A percentile compares a stretch with the other conserved stretches of the same genome.
Evolutionary conservation across 345 rosid genomes (phyloP).

Genomic region (Citrus sp.): DNA sequence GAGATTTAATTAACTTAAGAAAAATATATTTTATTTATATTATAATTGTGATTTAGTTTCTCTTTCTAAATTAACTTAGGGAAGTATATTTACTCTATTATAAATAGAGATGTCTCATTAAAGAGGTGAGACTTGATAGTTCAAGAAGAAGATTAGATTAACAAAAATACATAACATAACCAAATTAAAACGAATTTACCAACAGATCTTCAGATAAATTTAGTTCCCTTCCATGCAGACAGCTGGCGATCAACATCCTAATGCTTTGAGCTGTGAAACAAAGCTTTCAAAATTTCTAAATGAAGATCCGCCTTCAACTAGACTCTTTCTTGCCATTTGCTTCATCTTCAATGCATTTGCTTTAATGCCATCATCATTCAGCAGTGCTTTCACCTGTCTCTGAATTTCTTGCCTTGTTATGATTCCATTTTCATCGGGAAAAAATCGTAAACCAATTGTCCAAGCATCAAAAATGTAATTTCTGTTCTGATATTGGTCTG

Average conservation of each 20-base stretch:
- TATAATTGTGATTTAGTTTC: no score
- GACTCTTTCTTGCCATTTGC: conserved; percentile 24
- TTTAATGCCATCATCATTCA: conserved; percentile 10
- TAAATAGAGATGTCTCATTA: no score
- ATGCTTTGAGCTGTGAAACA: conserved; percentile 1
- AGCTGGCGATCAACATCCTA: neutral
- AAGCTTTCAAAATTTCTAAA: conserved; percentile 23
- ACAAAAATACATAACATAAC: no score
- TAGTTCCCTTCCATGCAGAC: neutral
- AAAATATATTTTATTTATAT: no score
- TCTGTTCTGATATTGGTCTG: conserved; percentile 31
- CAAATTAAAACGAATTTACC: no score
- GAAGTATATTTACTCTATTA: no score
- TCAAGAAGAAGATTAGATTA: no score
- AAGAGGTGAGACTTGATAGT: no score
- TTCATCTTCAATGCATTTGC: conserved; percentile 21
- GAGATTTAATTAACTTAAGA: no score
- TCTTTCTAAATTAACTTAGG: no score
- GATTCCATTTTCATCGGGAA: conserved; percentile 22
- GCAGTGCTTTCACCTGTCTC: conserved; percentile 13
- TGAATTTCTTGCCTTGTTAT: conserved; percentile 24
- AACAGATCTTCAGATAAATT: no score
- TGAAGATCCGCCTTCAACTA: conserved; percentile 30
- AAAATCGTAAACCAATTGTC: conserved; percentile 23
- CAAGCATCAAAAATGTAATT: conserved; percentile 25